A percentile compares a stretch with the other conserved stretches of the same genome.
Evolutionary conservation across 495 filamentous ascomycete species (phyloP).

Genomic region (Penicillium odoratum): DNA sequence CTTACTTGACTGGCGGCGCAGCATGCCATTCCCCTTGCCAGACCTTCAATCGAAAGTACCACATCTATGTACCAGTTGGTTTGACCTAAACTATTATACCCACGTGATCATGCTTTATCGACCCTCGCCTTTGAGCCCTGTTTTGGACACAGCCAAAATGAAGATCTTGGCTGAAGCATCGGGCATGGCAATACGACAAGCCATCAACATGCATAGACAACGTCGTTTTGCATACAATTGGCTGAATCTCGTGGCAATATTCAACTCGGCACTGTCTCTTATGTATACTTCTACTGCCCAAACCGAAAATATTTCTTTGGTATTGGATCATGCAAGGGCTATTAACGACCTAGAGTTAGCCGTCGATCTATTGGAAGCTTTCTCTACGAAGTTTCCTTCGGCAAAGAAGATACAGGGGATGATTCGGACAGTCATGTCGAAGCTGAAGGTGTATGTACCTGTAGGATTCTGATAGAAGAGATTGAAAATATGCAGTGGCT

Average conservation of each 20-base stretch:
- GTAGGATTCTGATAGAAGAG: conserved; percentile 7
- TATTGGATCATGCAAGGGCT: conserved; percentile 25
- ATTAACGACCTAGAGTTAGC: conserved; percentile 34
- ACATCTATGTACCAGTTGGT: conserved; percentile 41
- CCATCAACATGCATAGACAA: conserved; percentile 36
- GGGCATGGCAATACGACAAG: conserved; percentile 38
- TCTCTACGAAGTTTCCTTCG: conserved; percentile 34
- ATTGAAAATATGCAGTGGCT: not conserved
- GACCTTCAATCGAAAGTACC: conserved; percentile 37
- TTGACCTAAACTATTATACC: conserved; percentile 43
- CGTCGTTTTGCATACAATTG: conserved; percentile 41
- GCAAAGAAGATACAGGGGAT: conserved; percentile 36
- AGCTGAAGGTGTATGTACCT: conserved; percentile 11
- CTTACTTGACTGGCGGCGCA: conserved; percentile 40
- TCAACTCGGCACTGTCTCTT: conserved; percentile 37
- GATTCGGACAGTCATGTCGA: conserved; percentile 24
- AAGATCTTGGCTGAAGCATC: conserved; percentile 35
- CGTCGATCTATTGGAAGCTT: conserved; percentile 32
- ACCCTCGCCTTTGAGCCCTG: conserved; percentile 36
- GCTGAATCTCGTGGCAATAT: conserved; percentile 39
- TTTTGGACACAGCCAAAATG: conserved; percentile 26
- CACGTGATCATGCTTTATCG: conserved; percentile 41
- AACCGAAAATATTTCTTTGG: conserved; percentile 21
- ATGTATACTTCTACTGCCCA: conserved; percentile 40
- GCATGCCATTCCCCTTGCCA: conserved; percentile 43